Evolutionary conservation across 305 asterid genomes (phyloP), one percentile per base, ranked within the genome.

Genomic region (Petunia hybrid): DNA sequence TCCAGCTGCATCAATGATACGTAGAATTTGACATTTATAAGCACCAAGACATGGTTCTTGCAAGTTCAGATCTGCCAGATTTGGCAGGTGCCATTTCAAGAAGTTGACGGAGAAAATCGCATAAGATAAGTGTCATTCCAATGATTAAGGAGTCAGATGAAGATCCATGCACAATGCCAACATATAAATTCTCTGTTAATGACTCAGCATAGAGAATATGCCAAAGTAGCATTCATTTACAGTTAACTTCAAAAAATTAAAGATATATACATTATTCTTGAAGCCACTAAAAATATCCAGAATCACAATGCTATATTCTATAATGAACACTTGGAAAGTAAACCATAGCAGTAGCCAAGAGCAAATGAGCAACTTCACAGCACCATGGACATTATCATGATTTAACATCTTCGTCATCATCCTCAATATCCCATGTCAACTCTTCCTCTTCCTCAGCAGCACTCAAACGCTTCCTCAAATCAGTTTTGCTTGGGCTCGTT

Each of bases 341-440:
- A 73, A 48, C 62, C 22, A 48, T 48, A 35, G 13, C 36, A 73
- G 43, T 5, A 71, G 61, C 77, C 1, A 22, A 70, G 60, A 70
- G 78, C 22, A 70, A 22, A 8, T 35, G 35, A 46, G 36, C 62
- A 71, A 48, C 60, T 73, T 36, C 6, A 70, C 14, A 46, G 22
- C 60, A 70, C 59, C 45, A 22, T 31, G 63, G 8, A 45, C 35
- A 51, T 73, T 36, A 82, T 91, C 89, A 90, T 76, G 84, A 78
- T 87, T 86, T 88, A 63, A 69, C 80, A 69, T 88, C 85, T 69
- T 89, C 91, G 3, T 87, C 89, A 16, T 91, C 97, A 39, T 92
- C 95, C 87, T 92, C 97, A 2, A 88, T 84, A 80, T 91, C 97
- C 98, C 99, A 95, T 2, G 89, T 80, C 67, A 95, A 84, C 80